A percentile compares a stretch with the other conserved stretches of the same genome.
Conservation (phyloP, 306 rosid genomes). For the Fragaria iinumae region DNA sequence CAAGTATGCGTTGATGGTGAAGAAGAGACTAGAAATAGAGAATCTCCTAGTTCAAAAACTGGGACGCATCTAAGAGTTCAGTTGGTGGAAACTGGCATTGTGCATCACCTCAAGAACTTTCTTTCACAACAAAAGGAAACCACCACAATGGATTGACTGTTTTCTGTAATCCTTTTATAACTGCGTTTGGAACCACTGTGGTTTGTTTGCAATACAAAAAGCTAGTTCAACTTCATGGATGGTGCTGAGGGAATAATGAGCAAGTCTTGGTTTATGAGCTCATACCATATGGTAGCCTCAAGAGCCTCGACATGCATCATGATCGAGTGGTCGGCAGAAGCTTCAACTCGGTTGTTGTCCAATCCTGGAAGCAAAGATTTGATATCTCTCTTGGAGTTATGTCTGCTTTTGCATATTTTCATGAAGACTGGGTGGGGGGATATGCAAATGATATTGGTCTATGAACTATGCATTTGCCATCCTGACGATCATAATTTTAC, state of each 20-base stretch:
- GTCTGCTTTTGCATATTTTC: background rate
- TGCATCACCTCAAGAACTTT: too few species aligned
- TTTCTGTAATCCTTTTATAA: too few species aligned
- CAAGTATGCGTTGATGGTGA: slow-evolving; percentile 58
- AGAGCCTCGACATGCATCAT: background rate
- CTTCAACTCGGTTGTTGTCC: background rate
- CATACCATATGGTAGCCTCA: background rate
- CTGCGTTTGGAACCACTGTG: background rate
- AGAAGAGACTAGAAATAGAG: slow-evolving; percentile 85
- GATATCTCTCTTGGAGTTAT: background rate
- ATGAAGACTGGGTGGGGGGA: background rate
- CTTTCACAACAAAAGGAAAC: too few species aligned
- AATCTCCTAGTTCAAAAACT: slow-evolving; percentile 63
- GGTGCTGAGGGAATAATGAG: background rate
- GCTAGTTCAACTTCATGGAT: background rate
- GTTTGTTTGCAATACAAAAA: background rate
- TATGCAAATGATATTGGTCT: background rate
- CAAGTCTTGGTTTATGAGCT: background rate
- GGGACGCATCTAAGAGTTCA: slow-evolving; percentile 49
- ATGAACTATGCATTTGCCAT: too few species aligned
- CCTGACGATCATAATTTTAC: too few species aligned
- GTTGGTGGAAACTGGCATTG: background rate
- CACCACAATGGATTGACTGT: too few species aligned
- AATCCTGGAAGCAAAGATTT: too few species aligned
- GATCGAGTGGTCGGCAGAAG: background rate